Conservation (phyloP, 2,329 filamentous ascomycete genomes). For the Zymoseptoria tritici region DNA sequence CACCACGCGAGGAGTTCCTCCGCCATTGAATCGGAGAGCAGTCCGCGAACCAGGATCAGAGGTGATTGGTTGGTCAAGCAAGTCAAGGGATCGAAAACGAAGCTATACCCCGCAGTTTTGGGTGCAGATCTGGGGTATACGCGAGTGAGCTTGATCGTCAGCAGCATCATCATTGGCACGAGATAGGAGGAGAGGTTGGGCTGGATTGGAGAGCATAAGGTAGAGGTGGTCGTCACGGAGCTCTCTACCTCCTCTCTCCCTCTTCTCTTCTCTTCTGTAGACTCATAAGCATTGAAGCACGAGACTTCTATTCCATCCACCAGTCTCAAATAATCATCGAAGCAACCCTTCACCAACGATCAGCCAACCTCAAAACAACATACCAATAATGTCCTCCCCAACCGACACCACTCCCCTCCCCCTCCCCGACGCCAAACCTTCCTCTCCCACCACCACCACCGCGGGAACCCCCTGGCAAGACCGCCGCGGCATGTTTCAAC, state of each 20-base stretch:
- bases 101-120: no score
- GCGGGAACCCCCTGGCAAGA: conserved; percentile 20
- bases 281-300: not conserved
- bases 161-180: not conserved
- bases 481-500: conserved; percentile 28
- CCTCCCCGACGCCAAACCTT: not conserved
- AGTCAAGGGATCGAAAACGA: no score
- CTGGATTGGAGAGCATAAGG: no score
- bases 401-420: not conserved
- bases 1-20: no score
- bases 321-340: not conserved
- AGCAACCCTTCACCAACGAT: not conserved
- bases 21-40: not conserved
- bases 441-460: not conserved
- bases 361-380: not conserved
- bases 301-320: not conserved
- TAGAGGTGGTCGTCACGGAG: not conserved
- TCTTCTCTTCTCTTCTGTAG: not conserved
- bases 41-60: not conserved
- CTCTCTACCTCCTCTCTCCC: not conserved
- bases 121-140: no score
- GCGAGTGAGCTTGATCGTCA: not conserved
- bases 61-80: no score
- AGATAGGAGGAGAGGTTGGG: no score
- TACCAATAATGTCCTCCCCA: not conserved